phyloP scores from a whole-genome alignment of 1,284 basidiomycete species.

The Entoloma clypeatum region DNA sequence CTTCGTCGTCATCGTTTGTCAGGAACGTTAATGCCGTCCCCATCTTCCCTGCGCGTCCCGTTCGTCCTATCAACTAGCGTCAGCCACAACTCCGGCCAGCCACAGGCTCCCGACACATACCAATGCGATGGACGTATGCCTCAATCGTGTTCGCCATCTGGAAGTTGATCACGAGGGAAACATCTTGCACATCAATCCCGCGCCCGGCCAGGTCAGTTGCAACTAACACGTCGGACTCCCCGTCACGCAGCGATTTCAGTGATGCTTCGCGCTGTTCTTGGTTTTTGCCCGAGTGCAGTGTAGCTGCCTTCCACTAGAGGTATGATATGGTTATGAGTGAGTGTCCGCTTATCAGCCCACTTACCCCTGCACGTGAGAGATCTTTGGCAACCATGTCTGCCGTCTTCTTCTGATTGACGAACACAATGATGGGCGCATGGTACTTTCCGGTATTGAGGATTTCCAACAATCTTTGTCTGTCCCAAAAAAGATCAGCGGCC shows the following conservation, averaged over 20 bases:
- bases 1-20: constrained; percentile 93
- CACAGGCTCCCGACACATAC: constrained; percentile 35
- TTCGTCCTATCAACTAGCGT: constrained; percentile 60
- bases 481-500: constrained; percentile 9
- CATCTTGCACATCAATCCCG: constrained; percentile 98
- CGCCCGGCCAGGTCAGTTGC: constrained; percentile 97
- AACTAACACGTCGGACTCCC: constrained; percentile 83
- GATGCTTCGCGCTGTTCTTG: constrained; percentile 96
- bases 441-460: constrained; percentile 85
- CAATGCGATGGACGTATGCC: constrained; percentile 96
- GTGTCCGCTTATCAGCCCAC: constrained; percentile 17
- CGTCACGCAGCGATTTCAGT: constrained; percentile 80
- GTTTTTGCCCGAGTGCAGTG: constrained; percentile 95
- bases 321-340: constrained; percentile 7
- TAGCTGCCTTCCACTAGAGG: constrained; percentile 77
- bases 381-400: constrained; percentile 96
- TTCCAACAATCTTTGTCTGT: constrained; percentile 78
- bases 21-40: constrained; percentile 95
- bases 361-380: constrained; percentile 77
- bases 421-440: constrained; percentile 93
- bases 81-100: constrained; percentile 6
- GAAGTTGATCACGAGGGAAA: constrained; percentile 94
- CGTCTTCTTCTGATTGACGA: constrained; percentile 99
- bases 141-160: constrained; percentile 97
- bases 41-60: constrained; percentile 94